Percentiles rank a stretch among this genome's conserved stretches.
Conservation (phyloP, 2,329 filamentous ascomycete genomes). For the Cladosporium sp. region DNA sequence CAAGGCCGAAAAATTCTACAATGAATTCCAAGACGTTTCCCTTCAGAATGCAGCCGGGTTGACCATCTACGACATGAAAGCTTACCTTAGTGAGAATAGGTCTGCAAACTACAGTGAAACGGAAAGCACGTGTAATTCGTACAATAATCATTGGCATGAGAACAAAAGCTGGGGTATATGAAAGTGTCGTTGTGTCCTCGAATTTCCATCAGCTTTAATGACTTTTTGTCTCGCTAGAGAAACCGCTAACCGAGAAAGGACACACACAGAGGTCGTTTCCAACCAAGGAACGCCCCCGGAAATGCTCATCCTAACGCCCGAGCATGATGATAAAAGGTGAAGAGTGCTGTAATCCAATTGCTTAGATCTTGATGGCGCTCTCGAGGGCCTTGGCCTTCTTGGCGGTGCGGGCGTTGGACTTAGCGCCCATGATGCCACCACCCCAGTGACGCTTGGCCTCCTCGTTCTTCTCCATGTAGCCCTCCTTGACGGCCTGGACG, state of each 20-base stretch:
- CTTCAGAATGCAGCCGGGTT: too few species aligned
- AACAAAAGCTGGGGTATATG: constrained; percentile 13
- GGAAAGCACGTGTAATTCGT: constrained; percentile 1
- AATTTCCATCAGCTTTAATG: constrained; percentile 13
- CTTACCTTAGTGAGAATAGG: neutral
- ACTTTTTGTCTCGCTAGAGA: constrained; percentile 13
- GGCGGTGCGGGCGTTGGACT: constrained; percentile 72
- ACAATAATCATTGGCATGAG: constrained; percentile 8
- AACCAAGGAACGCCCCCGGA: constrained; percentile 12
- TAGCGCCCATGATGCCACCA: constrained; percentile 98
- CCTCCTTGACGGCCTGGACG: constrained; percentile 93
- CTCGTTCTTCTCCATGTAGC: constrained; percentile 94
- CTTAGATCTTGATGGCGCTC: constrained; percentile 93
- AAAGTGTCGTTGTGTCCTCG: constrained; percentile 13
- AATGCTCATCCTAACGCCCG: constrained; percentile 13
- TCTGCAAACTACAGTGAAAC: neutral
- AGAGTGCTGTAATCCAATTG: constrained; percentile 3
- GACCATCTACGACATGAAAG: too few species aligned
- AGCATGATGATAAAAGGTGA: constrained; percentile 11
- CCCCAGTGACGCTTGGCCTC: constrained; percentile 91
- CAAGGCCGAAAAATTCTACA: too few species aligned
- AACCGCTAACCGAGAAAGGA: constrained; percentile 13
- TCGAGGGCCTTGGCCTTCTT: constrained; percentile 96
- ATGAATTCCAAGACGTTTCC: too few species aligned
- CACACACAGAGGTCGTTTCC: constrained; percentile 10